Conservation (phyloP, 1,139 yeast genomes). For the Suhomyces panamericanus region DNA sequence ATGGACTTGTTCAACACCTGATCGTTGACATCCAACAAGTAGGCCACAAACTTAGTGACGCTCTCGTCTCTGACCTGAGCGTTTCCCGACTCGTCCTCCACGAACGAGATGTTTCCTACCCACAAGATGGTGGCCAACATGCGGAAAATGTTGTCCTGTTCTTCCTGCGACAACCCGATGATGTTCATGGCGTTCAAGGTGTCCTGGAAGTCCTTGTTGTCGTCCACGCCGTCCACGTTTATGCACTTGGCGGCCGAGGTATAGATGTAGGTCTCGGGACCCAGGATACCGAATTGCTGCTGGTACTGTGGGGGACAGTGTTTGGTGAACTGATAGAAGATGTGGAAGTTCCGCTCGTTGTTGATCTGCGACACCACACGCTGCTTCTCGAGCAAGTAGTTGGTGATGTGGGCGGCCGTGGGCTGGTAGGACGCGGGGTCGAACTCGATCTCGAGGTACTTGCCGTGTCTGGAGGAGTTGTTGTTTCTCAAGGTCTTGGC, state of each 20-base stretch:
- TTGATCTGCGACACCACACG: conserved; percentile 92
- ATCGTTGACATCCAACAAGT: conserved; percentile 78
- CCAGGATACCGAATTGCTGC: conserved; percentile 82
- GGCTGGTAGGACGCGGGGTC: conserved; percentile 76
- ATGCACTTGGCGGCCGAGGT: conserved; percentile 88
- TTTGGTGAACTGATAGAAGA: conserved; percentile 93
- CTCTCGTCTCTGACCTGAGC: conserved; percentile 78
- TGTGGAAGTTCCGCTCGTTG: conserved; percentile 94
- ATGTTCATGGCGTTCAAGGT: conserved; percentile 84
- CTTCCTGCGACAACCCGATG: conserved; percentile 77
- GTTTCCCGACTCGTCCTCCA: conserved; percentile 85
- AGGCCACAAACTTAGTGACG: conserved; percentile 92
- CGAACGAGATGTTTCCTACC: conserved; percentile 90
- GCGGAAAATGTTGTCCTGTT: conserved; percentile 89
- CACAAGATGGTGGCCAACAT: conserved; percentile 83
- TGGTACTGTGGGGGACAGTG: conserved; percentile 85
- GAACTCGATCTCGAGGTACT: conserved; percentile 89
- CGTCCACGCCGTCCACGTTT: conserved; percentile 84
- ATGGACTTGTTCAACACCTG: conserved; percentile 66
- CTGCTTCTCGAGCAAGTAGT: conserved; percentile 90
- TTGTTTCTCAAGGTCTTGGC: conserved; percentile 96
- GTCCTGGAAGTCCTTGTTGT: conserved; percentile 71
- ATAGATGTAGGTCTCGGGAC: conserved; percentile 88
- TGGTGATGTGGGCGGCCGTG: conserved; percentile 92
- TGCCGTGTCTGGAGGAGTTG: conserved; percentile 97